phyloP scores from a whole-genome alignment of 73 alveolate genomes.

The Paramecium pentaurelia region DNA sequence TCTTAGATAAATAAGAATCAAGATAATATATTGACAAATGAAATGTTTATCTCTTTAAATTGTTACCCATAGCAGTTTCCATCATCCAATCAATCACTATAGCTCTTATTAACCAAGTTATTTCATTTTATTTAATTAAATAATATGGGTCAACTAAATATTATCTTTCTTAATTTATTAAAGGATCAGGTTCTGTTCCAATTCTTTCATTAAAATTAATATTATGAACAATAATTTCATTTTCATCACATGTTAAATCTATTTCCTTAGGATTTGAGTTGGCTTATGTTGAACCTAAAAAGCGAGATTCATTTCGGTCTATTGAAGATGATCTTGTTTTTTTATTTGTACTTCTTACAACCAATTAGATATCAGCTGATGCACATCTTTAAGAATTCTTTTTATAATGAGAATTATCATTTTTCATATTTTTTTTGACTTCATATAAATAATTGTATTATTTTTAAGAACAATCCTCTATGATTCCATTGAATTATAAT shows the following conservation, averaged over 20 bases:
- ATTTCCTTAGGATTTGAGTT: neutral
- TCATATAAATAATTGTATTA: neutral
- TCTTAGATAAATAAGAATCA: slow-evolving; percentile 3
- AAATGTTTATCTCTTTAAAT: slow-evolving; percentile 71
- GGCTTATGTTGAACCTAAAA: neutral
- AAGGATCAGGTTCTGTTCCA: slow-evolving; percentile 25
- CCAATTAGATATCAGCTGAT: slow-evolving; percentile 2
- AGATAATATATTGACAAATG: slow-evolving; percentile 67
- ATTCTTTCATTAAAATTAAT: neutral
- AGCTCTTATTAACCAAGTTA: slow-evolving; percentile 68
- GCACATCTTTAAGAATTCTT: slow-evolving; percentile 16
- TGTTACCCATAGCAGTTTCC: slow-evolving; percentile 70
- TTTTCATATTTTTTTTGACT: neutral
- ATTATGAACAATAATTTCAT: neutral
- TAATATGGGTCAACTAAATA: neutral
- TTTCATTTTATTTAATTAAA: neutral
- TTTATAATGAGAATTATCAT: neutral
- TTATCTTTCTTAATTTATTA: slow-evolving; percentile 1
- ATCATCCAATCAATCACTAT: slow-evolving; percentile 78
- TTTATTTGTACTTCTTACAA: neutral
- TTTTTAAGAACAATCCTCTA: neutral
- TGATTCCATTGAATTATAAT: neutral
- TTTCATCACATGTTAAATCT: slow-evolving; percentile 47
- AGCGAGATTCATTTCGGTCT: neutral
- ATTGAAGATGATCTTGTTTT: slow-evolving; percentile 18